Evolutionary conservation across 768 basidiomycete genomes (phyloP).

Genomic region (Udeniomyces megalosporus): DNA sequence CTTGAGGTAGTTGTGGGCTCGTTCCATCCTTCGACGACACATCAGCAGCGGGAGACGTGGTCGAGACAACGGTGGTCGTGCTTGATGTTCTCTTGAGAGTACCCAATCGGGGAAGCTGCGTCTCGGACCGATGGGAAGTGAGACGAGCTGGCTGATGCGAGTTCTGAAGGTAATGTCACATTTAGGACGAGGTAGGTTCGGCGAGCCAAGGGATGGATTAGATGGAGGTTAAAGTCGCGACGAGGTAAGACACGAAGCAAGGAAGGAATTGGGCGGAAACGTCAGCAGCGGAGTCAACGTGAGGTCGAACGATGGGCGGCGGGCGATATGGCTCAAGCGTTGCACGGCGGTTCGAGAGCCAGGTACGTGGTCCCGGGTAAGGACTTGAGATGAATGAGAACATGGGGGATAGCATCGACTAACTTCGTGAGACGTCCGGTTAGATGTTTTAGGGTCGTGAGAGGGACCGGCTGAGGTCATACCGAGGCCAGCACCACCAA

Average conservation of each 20-base stretch:
- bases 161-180: too few species aligned
- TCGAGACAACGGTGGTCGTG: constrained; percentile 6
- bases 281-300: background rate
- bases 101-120: constrained; percentile 2
- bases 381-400: too few species aligned
- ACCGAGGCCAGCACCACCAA: background rate
- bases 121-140: constrained; percentile 8
- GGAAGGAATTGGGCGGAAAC: background rate
- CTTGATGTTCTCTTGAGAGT: background rate
- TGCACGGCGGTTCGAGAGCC: background rate
- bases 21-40: background rate
- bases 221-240: background rate
- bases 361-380: too few species aligned
- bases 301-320: background rate
- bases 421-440: background rate
- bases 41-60: background rate
- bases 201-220: too few species aligned
- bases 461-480: background rate
- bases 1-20: background rate
- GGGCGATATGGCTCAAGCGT: background rate
- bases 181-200: too few species aligned
- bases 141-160: too few species aligned
- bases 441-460: background rate
- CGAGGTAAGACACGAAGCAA: background rate
- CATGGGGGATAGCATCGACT: too few species aligned